Percentiles rank a stretch among this genome's conserved stretches.
Evolutionary conservation across 1,139 yeast genomes (phyloP).

Genomic region (Diutina catenulata): DNA sequence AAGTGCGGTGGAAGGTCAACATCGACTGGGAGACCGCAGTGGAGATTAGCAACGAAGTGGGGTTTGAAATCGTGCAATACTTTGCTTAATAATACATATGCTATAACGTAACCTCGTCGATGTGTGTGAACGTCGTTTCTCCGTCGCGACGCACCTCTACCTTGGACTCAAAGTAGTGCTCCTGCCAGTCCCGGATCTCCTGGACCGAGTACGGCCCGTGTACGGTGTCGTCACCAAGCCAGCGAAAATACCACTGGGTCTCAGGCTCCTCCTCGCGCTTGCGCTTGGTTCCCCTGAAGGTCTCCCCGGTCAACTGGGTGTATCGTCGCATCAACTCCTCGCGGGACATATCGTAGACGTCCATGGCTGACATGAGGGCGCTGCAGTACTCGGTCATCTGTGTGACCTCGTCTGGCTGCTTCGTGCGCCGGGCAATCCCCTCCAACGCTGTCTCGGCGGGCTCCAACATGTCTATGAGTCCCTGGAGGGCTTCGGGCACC

Average conservation of each 20-base stretch:
- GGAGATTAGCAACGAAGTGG: slow-evolving; percentile 37
- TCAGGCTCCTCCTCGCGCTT: slow-evolving; percentile 15
- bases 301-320: slow-evolving; percentile 37
- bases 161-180: slow-evolving; percentile 39
- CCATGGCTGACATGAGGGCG: slow-evolving; percentile 25
- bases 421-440: slow-evolving; percentile 36
- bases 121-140: slow-evolving; percentile 16
- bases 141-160: slow-evolving; percentile 24
- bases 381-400: slow-evolving; percentile 42
- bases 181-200: slow-evolving; percentile 53
- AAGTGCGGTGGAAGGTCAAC: slow-evolving; percentile 55
- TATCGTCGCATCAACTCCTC: slow-evolving; percentile 51
- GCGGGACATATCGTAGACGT: slow-evolving; percentile 42
- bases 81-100: slow-evolving; percentile 16
- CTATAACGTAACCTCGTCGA: slow-evolving; percentile 13
- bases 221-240: slow-evolving; percentile 37
- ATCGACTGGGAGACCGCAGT: slow-evolving; percentile 42
- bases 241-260: slow-evolving; percentile 48
- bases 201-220: slow-evolving; percentile 49
- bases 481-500: neutral
- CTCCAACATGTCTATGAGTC: slow-evolving; percentile 32
- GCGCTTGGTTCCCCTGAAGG: slow-evolving; percentile 18
- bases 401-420: slow-evolving; percentile 20
- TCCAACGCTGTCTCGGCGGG: slow-evolving; percentile 60
- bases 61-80: slow-evolving; percentile 44